Evolutionary conservation across 164 flowering plant genomes (phyloP).

Genomic region (Vitis labrusca): DNA sequence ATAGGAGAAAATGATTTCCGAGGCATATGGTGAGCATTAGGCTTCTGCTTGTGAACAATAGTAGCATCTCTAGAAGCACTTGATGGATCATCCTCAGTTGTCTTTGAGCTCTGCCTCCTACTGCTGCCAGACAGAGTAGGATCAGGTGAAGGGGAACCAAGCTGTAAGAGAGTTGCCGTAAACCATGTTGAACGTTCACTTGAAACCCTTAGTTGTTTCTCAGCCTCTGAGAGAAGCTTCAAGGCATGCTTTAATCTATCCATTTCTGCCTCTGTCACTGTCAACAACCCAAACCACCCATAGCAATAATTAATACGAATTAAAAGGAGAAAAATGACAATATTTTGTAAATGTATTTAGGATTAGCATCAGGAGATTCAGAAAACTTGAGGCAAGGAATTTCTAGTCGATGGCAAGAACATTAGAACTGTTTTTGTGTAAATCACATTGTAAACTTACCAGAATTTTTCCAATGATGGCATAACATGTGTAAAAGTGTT

Average conservation of each 20-base stretch:
- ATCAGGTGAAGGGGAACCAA: constrained; percentile 77
- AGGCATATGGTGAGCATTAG: constrained; percentile 28
- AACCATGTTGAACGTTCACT: constrained; percentile 95
- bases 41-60: constrained; percentile 32
- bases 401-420: too few relatives aligned
- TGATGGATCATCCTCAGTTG: constrained; percentile 64
- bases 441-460: too few relatives aligned
- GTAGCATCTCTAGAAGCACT: constrained; percentile 47
- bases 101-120: constrained; percentile 66
- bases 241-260: constrained; percentile 81
- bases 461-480: too few relatives aligned
- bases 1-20: constrained; percentile 47
- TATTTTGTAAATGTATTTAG: not conserved
- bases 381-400: not conserved
- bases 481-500: too few relatives aligned
- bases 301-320: not conserved
- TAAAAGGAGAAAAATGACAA: not conserved
- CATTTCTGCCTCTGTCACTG: constrained; percentile 82
- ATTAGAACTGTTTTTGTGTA: too few relatives aligned
- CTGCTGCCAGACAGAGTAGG: constrained; percentile 65
- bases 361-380: not conserved
- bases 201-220: constrained; percentile 89
- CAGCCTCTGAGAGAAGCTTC: constrained; percentile 92
- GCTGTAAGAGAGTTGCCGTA: constrained; percentile 88
- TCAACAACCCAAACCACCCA: constrained; percentile 6